Evolutionary conservation across 371 early-diverging fungal species (phyloP).

Genomic region (Mortierella sp.): DNA sequence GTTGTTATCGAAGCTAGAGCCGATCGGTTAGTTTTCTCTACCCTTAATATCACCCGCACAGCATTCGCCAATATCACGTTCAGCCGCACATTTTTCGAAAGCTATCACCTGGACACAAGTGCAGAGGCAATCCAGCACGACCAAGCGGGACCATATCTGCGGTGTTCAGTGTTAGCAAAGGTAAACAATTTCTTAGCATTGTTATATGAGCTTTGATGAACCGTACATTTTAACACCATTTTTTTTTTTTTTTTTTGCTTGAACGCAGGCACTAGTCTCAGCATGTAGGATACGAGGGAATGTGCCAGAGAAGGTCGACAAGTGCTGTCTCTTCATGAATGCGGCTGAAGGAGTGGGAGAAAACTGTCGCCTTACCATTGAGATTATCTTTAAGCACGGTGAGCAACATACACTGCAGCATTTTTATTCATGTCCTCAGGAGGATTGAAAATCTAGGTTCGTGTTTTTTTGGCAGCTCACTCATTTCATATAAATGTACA

Average conservation of each 20-base stretch:
- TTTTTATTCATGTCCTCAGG: too few species aligned
- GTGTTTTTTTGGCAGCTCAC: too few species aligned
- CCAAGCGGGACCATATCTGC: slow-evolving; percentile 19
- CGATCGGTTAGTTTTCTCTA: slow-evolving; percentile 36
- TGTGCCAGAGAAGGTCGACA: slow-evolving; percentile 39
- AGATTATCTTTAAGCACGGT: slow-evolving; percentile 42
- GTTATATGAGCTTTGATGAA: too few species aligned
- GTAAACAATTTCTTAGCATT: too few species aligned
- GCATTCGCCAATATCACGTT: slow-evolving; percentile 39
- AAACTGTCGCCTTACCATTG: slow-evolving; percentile 40
- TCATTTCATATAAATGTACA: not conserved
- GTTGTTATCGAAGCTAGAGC: slow-evolving; percentile 39
- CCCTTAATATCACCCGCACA: slow-evolving; percentile 44
- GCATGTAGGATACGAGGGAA: slow-evolving; percentile 45
- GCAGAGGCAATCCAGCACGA: slow-evolving; percentile 27
- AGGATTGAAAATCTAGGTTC: too few species aligned
- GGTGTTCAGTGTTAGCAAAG: slow-evolving; percentile 41
- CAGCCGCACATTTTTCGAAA: slow-evolving; percentile 38
- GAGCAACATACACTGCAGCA: not conserved
- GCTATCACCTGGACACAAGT: slow-evolving; percentile 23
- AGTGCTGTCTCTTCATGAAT: slow-evolving; percentile 37
- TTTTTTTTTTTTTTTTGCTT: slow-evolving; percentile 1
- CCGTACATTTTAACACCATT: too few species aligned
- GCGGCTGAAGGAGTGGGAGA: slow-evolving; percentile 49
- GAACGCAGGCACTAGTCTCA: slow-evolving; percentile 34